phyloP scores from a whole-genome alignment of 305 asterid genomes.

The Fraxinus xanthoxyloides region DNA sequence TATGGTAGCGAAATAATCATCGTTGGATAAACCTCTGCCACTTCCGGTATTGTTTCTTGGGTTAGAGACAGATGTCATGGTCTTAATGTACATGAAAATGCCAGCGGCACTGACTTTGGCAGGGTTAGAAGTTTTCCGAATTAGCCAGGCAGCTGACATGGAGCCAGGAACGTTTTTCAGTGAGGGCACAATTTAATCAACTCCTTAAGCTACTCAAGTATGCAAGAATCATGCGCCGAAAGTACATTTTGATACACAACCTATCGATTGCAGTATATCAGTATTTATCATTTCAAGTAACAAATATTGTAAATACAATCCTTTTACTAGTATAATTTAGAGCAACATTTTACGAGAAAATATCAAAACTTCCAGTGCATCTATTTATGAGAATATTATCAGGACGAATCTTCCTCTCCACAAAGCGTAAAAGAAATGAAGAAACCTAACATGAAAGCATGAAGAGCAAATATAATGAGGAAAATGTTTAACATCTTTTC shows the following conservation, averaged over 20 bases:
- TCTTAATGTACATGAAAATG: conserved; percentile 27
- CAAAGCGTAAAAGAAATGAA: conserved; percentile 20
- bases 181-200: conserved; percentile 19
- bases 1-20: conserved; percentile 80
- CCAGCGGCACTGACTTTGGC: neutral
- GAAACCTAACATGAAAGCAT: conserved; percentile 20
- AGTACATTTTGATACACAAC: conserved; percentile 41
- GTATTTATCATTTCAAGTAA: neutral
- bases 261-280: conserved; percentile 25
- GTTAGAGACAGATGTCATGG: conserved; percentile 30
- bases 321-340: neutral
- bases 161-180: neutral
- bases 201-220: conserved; percentile 62
- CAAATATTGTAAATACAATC: neutral
- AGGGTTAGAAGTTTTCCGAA: conserved; percentile 27
- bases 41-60: conserved; percentile 21
- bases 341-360: conserved; percentile 18
- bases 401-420: conserved; percentile 21
- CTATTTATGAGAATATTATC: conserved; percentile 28
- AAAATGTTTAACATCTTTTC: neutral
- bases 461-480: neutral
- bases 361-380: conserved; percentile 60
- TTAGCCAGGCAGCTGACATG: conserved; percentile 14
- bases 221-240: conserved; percentile 37
- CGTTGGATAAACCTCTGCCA: conserved; percentile 52